phyloP scores from a whole-genome alignment of 1,284 basidiomycete species.

The Cryptococcus hybrid region DNA sequence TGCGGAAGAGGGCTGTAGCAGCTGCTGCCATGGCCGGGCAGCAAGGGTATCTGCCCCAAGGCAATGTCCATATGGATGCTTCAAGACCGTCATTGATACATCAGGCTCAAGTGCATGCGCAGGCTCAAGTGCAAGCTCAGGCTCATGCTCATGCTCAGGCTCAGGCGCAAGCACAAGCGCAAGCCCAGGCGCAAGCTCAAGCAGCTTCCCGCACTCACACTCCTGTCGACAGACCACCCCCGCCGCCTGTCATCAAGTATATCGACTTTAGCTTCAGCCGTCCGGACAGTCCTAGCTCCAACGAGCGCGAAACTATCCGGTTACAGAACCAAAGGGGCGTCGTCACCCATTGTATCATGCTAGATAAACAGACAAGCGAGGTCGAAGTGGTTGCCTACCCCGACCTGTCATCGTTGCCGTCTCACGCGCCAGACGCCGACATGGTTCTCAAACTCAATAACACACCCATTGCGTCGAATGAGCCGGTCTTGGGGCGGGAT shows the following conservation, averaged over 20 bases:
- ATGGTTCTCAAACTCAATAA: slow-evolving; percentile 36
- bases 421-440: slow-evolving; percentile 7
- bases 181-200: neutral
- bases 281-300: neutral
- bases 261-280: slow-evolving; percentile 21
- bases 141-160: neutral
- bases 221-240: slow-evolving; percentile 16
- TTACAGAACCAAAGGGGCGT: slow-evolving; percentile 43
- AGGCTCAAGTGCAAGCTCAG: neutral
- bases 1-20: slow-evolving; percentile 20
- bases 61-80: neutral
- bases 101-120: neutral
- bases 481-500: slow-evolving; percentile 14
- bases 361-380: slow-evolving; percentile 31
- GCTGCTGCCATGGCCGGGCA: neutral
- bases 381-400: slow-evolving; percentile 42
- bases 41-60: neutral
- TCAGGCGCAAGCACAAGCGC: slow-evolving; percentile 2
- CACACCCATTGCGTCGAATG: slow-evolving; percentile 21
- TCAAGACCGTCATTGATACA: neutral
- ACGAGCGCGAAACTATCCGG: slow-evolving; percentile 24
- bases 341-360: slow-evolving; percentile 38
- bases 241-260: slow-evolving; percentile 29
- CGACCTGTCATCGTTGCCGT: slow-evolving; percentile 6
- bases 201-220: slow-evolving; percentile 2